These are phyloP conservation scores for Hysterium pulicare DNA, from an alignment of 2,329 filamentous ascomycete species.

Conservation along the genomic window DNA sequence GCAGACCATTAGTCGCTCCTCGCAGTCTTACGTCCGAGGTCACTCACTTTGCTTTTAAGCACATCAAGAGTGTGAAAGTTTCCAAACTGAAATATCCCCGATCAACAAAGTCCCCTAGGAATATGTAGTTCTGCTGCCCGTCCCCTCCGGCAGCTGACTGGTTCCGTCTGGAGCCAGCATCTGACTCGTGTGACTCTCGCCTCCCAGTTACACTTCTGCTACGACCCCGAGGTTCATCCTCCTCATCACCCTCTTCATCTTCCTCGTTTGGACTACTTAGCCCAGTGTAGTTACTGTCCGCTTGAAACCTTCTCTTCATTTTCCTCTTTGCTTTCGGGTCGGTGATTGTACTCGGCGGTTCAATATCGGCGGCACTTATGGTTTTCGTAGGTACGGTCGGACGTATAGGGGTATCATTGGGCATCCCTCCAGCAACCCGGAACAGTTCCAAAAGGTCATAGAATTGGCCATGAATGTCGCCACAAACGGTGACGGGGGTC, in stretches of 20 bases:
- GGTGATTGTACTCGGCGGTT: slow-evolving; percentile 84
- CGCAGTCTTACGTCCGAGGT: background rate
- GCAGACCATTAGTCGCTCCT: background rate
- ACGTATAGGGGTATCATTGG: slow-evolving; percentile 69
- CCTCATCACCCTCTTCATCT: slow-evolving; percentile 49
- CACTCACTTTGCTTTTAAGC: slow-evolving; percentile 66
- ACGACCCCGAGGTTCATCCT: slow-evolving; percentile 48
- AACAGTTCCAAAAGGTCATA: slow-evolving; percentile 97
- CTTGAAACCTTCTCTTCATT: slow-evolving; percentile 59
- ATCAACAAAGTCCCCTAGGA: slow-evolving; percentile 71
- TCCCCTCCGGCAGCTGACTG: slow-evolving; percentile 44
- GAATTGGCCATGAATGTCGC: slow-evolving; percentile 98
- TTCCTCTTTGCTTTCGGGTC: slow-evolving; percentile 85
- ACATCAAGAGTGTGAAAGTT: slow-evolving; percentile 69
- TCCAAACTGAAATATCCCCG: slow-evolving; percentile 72
- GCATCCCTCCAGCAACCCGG: slow-evolving; percentile 94
- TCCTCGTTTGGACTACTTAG: slow-evolving; percentile 47
- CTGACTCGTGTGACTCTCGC: slow-evolving; percentile 40
- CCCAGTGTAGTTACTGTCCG: slow-evolving; percentile 53
- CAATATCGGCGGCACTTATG: slow-evolving; percentile 87
- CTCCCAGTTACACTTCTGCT: slow-evolving; percentile 42
- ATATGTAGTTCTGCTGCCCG: slow-evolving; percentile 67
- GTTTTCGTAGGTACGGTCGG: slow-evolving; percentile 66
- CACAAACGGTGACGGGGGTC: slow-evolving; percentile 94
- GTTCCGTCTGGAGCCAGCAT: slow-evolving; percentile 36